Percentiles rank a stretch among this genome's conserved stretches.
Evolutionary conservation across 345 rosid species (phyloP).

Genomic region (Raphanus sativus): DNA sequence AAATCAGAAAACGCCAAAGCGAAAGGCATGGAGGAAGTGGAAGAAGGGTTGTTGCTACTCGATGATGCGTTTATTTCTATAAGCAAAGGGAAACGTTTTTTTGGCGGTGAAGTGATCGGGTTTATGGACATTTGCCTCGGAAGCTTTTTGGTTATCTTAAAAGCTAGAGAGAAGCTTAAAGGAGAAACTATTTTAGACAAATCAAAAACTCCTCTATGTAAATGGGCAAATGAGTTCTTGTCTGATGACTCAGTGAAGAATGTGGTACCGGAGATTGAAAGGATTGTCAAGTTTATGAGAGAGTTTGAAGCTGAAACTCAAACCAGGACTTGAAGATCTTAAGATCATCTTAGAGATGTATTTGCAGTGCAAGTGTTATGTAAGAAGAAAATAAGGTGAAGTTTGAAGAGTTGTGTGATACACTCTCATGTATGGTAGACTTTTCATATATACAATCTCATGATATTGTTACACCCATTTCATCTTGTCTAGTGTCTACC

Average conservation of each 20-base stretch:
- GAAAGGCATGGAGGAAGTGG: conserved; percentile 34
- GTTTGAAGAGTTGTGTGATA: not conserved
- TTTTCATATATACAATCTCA: not conserved
- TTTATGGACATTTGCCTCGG: conserved; percentile 71
- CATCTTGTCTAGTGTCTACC: not conserved
- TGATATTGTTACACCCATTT: not conserved
- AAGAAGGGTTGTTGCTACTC: conserved; percentile 44
- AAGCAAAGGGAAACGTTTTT: conserved; percentile 68
- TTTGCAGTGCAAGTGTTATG: not conserved
- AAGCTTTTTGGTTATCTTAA: conserved; percentile 52
- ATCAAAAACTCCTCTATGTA: conserved; percentile 51
- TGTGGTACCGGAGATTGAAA: not conserved
- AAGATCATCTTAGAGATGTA: not conserved
- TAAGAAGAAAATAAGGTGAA: not conserved
- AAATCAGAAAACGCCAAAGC: conserved; percentile 44
- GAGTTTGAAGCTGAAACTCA: not conserved
- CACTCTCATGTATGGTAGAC: not conserved
- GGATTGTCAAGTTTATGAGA: not conserved
- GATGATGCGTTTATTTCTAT: conserved; percentile 51
- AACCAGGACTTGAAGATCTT: not conserved
- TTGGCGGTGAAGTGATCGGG: conserved; percentile 68
- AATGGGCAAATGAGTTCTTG: conserved; percentile 59
- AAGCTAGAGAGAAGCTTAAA: conserved; percentile 41
- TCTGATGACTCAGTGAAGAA: not conserved
- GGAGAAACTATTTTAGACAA: conserved; percentile 45